A percentile compares a stretch with the other conserved stretches of the same genome.
Evolutionary conservation across 2,329 filamentous ascomycete species (phyloP).

Genomic region (Pseudomassariella vexata): DNA sequence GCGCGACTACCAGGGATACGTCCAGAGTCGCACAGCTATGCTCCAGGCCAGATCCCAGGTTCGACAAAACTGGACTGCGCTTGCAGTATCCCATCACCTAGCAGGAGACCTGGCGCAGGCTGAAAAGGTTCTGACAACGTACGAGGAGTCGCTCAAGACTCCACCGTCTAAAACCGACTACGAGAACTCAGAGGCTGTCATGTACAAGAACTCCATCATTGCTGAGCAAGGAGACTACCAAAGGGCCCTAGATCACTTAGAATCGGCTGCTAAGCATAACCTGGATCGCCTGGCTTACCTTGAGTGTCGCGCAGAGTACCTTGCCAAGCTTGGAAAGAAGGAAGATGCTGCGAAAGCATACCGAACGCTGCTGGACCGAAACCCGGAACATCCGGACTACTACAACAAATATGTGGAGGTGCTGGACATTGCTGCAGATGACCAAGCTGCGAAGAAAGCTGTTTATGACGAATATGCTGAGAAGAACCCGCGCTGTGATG

Average conservation of each 20-base stretch:
- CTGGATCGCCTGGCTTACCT: slow-evolving; percentile 80
- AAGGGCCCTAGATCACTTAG: slow-evolving; percentile 79
- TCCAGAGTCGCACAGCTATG: slow-evolving; percentile 84
- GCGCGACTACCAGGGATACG: slow-evolving; percentile 89
- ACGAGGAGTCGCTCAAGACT: slow-evolving; percentile 86
- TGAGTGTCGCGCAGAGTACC: slow-evolving; percentile 80
- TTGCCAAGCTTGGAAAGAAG: slow-evolving; percentile 69
- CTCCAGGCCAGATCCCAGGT: slow-evolving; percentile 75
- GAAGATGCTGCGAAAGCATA: slow-evolving; percentile 81
- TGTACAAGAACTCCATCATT: slow-evolving; percentile 96
- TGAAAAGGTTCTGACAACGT: slow-evolving; percentile 85
- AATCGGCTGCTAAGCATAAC: slow-evolving; percentile 68
- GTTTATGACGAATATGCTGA: slow-evolving; percentile 78
- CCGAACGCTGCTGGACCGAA: slow-evolving; percentile 73
- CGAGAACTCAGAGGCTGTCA: slow-evolving; percentile 86
- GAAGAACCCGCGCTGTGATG: slow-evolving; percentile 78
- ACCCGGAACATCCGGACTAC: slow-evolving; percentile 81
- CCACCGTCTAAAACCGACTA: slow-evolving; percentile 72
- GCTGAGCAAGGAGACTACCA: slow-evolving; percentile 81
- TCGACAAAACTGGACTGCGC: slow-evolving; percentile 94
- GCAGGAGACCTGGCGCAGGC: slow-evolving; percentile 80
- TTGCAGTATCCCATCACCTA: slow-evolving; percentile 89
- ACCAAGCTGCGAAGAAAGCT: slow-evolving; percentile 60
- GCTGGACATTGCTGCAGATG: slow-evolving; percentile 55
- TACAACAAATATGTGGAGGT: slow-evolving; percentile 71